Evolutionary conservation across 495 filamentous ascomycete genomes (phyloP), one percentile per base, ranked within the genome.

Genomic region (Trichoderma parareesei): DNA sequence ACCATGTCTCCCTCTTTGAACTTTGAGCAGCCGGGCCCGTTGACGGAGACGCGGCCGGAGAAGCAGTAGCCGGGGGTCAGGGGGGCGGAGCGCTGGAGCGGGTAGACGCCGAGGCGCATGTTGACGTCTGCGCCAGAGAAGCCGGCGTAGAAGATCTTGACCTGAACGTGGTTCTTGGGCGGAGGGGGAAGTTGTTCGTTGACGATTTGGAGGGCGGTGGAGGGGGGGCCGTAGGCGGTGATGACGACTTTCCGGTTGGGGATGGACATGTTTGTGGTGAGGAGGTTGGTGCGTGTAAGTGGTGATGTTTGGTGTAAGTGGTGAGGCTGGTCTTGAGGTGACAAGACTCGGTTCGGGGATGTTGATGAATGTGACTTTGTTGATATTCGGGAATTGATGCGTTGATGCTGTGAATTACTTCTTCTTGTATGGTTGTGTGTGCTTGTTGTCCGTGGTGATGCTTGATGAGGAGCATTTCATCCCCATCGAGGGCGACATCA

Each of bases 231-330:
- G 61, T 70, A 75, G 42, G 67, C 65, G 43, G 75, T 60, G 66
- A 81, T 74, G 64, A 77, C 64, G 42, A 72, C 76, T 71, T 79
- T 79, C 69, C 77, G 77, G 59, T 76, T 79, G 16, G 69, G 61
- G 33, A 62, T 62, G 38, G 66, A 38, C 63, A 65, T 67, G 16
- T n/a, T 48, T 13, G 13, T 40, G 60, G 16, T 40, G 11, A 13
- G 37, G 11, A n/a, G n/a, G n/a, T n/a, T n/a, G n/a, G n/a, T n/a
- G n/a, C n/a, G n/a, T 35, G 20, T 57, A 4, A 10, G 9, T 55
- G 27, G 20, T 7, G 5, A 35, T 3, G 53, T 35, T 2, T 35
- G 4, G 53, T 33, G 53, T 33, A 57, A 57, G 53, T 27, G 20
- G 53, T 18, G 53, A 57, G 5, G 9, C 16, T 20, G 4, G 46